Evolutionary conservation across 257 asterid genomes (phyloP).

Genomic region (Solanum neorickii): DNA sequence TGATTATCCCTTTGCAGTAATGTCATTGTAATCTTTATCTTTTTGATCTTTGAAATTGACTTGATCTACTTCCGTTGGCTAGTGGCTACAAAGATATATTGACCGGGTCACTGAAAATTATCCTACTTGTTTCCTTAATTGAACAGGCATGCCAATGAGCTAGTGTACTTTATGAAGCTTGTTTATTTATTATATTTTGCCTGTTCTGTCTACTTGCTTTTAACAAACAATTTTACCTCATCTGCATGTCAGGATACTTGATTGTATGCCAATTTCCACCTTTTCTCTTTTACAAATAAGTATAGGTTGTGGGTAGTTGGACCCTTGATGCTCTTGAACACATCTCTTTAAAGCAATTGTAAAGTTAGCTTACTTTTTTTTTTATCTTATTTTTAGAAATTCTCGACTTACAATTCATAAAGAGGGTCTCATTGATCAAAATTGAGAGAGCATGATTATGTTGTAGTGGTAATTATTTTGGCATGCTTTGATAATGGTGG

Average conservation of each 20-base stretch:
- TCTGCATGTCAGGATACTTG: neutral
- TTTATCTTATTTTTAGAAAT: neutral
- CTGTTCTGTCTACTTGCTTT: neutral
- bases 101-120: neutral
- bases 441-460: slow-evolving; percentile 16
- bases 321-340: neutral
- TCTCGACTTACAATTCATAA: neutral
- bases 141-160: neutral
- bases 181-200: neutral
- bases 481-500: slow-evolving; percentile 41
- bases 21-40: neutral
- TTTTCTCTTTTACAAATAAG: neutral
- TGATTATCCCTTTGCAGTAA: neutral
- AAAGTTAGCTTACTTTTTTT: neutral
- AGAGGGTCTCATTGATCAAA: slow-evolving; percentile 1
- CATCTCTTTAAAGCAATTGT: neutral
- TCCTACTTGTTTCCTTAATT: neutral
- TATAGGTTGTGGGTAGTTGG: neutral
- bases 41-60: neutral
- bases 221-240: neutral
- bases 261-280: neutral
- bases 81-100: neutral
- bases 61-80: neutral
- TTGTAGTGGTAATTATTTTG: slow-evolving; percentile 7
- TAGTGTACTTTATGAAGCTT: neutral